Evolutionary conservation across 352 stramenopile genomes (phyloP), one percentile per base, ranked within the genome.

Genomic region (Globisporangium cystogenes): DNA sequence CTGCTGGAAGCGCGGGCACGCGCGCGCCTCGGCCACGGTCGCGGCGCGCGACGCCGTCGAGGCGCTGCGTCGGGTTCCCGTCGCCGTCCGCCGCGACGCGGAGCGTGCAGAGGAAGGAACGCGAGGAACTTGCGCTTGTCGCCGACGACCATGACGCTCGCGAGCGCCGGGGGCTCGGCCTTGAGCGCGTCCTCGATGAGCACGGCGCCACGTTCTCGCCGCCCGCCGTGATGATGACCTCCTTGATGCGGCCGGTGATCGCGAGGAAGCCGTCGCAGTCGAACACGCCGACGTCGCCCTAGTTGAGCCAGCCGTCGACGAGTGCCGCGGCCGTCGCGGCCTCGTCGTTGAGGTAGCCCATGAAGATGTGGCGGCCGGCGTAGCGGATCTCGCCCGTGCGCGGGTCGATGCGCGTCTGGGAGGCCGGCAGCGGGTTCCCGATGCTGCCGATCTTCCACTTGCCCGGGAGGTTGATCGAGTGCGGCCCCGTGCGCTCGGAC

Each of bases 221-320:
- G 29, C 90, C 89, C 5, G 89, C 87, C 7, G 90, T 97, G 66
- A 96, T 95, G 67, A 98, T 97, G 26, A 97, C 73, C 66, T 98
- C 90, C 65, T 98, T 98, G 66, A 98, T 96, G 18, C 93, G 82
- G 16, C 91, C 93, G 3, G 91, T 98, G 61, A 98, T 95, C 18
- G 59, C 67, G 42, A 97, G 60, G 61, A 98, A 97, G n/a, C 92
- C 81, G 46, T 90, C 78, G 16, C 84, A 63, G 41, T 96, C 87
- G 12, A 95, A 78, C 29, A 65, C 51, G 11, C 81, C 92, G 18
- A 96, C 77, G 54, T 98, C 93, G n/a, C 92, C 93, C 10, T 81
- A 94, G 59, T 96, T 70, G 12, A 98, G 62, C 85, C 86, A 98
- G 27, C 93, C 93, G 15, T 97, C 79, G 10, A 83, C 71, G 1